Base-by-base conservation (phyloP, 305 asterid species). In the Fraxinus platypoda region DNA sequence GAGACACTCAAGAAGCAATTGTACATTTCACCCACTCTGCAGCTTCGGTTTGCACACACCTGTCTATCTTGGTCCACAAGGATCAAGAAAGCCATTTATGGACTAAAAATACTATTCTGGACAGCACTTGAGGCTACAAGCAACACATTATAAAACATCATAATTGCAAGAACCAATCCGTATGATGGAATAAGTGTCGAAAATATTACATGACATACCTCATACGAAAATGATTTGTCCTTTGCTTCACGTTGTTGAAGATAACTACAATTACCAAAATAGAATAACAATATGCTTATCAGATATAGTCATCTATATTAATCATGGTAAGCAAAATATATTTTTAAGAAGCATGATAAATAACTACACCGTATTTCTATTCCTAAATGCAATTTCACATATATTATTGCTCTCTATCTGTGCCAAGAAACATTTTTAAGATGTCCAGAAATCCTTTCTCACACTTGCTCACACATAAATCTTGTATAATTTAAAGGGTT, bases 191-290 rank as follows among this genome's bases (percentile, higher is more conserved):
- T 25, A 77, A 77, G 68, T 57, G 77, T 17, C 8, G 23, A 81
- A 28, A 62, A 57, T 66, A 70, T 26, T 72, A 62, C 41, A 41
- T 78, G 3, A 15, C 79, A 86, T 92, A 94, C 99, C 99, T 96
- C 99, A 80, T 91, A 96, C 26, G 98, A 77, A 89, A 94, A 96
- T 31, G 93, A 82, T 83, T 85, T 85, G 88, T 96, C 98, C 88
- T 89, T 93, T 41, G 88, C 90, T 4, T 91, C 90, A 3, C 98
- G 97, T 52, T 86, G 89, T 85, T 96, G 95, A 86, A 96, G 99
- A 89, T 92, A 96, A 87, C 99, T 96, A 84, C 88, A 92, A 83
- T 76, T 25, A 80, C 54, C 70, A 38, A 80, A 80, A 83, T 81
- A 28, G 33, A 76, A 64, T 11, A 19, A 82, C 8, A 66, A 59